phyloP scores from a whole-genome alignment of 2,329 filamentous ascomycete species.

The Cladophialophora immunda region DNA sequence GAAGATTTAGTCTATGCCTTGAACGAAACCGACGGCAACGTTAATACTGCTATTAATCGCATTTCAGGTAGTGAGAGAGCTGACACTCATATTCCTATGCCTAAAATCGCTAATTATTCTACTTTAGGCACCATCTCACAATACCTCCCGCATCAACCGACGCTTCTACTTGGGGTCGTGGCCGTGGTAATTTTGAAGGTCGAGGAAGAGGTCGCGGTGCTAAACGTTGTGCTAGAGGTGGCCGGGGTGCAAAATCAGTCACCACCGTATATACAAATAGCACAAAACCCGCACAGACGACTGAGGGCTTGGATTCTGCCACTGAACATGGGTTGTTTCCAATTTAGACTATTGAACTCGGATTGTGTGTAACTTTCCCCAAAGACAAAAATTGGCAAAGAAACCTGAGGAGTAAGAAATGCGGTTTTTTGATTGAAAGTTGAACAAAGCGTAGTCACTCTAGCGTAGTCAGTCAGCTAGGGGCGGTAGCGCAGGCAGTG shows the following conservation, averaged over 20 bases:
- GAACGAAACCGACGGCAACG: slow-evolving; percentile 71
- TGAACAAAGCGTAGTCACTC: no score
- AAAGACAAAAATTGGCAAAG: no score
- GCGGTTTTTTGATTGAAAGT: no score
- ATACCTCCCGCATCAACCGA: slow-evolving; percentile 49
- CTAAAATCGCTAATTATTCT: slow-evolving; percentile 4
- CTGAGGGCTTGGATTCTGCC: slow-evolving; percentile 30
- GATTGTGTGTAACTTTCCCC: no score
- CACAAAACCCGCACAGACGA: slow-evolving; percentile 45
- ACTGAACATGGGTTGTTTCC: no score
- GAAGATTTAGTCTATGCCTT: slow-evolving; percentile 93
- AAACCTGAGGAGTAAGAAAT: no score
- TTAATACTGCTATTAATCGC: slow-evolving; percentile 59
- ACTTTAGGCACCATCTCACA: slow-evolving; percentile 58
- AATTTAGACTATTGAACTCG: no score
- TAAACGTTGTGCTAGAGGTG: slow-evolving; percentile 55
- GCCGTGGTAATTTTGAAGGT: slow-evolving; percentile 56
- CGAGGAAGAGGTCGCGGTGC: slow-evolving; percentile 56
- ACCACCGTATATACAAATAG: slow-evolving; percentile 52
- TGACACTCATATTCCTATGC: background rate
- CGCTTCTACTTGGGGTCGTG: slow-evolving; percentile 51
- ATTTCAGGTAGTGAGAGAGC: slow-evolving; percentile 57
- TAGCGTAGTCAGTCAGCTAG: no score
- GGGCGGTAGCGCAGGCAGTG: no score
- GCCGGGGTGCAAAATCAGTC: slow-evolving; percentile 54